Evolutionary conservation across 768 basidiomycete species (phyloP).

Genomic region (Leccinum imitatum): DNA sequence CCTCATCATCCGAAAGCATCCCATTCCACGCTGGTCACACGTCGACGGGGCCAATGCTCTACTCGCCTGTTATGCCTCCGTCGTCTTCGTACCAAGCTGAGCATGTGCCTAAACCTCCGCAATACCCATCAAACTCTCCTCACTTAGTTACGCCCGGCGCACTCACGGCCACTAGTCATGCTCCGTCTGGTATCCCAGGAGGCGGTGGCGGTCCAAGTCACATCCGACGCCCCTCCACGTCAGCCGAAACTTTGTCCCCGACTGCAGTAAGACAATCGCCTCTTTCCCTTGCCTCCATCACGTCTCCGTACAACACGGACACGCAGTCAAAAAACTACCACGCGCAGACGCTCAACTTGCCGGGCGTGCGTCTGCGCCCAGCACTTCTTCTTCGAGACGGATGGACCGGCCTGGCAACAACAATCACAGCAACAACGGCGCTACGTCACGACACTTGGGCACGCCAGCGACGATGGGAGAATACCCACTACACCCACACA

Average conservation of each 20-base stretch:
- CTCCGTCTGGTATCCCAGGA: conserved; percentile 12
- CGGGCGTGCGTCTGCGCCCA: conserved; percentile 80
- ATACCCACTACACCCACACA: conserved; percentile 8
- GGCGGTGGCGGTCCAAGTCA: conserved; percentile 21
- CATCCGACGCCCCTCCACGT: conserved; percentile 28
- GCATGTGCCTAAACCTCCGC: conserved; percentile 22
- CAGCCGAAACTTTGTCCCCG: conserved; percentile 31
- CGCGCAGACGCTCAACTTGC: conserved; percentile 72
- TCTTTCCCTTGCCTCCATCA: conserved; percentile 42
- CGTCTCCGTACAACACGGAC: conserved; percentile 38
- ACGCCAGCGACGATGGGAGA: conserved; percentile 27
- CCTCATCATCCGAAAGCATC: conserved; percentile 25
- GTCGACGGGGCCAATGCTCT: conserved; percentile 27
- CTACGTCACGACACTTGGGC: not conserved
- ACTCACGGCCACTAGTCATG: conserved; percentile 20
- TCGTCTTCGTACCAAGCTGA: conserved; percentile 28
- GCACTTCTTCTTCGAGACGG: conserved; percentile 28
- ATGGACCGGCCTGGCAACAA: conserved; percentile 34
- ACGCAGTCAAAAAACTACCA: conserved; percentile 69
- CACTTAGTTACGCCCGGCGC: conserved; percentile 26
- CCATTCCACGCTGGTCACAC: conserved; percentile 31
- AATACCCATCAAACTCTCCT: conserved; percentile 31
- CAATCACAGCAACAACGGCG: not conserved
- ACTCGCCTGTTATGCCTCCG: conserved; percentile 21
- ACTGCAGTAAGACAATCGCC: conserved; percentile 37